Evolutionary conservation across 352 stramenopile species (phyloP).

Genomic region (Saprolegnia parasitica): DNA sequence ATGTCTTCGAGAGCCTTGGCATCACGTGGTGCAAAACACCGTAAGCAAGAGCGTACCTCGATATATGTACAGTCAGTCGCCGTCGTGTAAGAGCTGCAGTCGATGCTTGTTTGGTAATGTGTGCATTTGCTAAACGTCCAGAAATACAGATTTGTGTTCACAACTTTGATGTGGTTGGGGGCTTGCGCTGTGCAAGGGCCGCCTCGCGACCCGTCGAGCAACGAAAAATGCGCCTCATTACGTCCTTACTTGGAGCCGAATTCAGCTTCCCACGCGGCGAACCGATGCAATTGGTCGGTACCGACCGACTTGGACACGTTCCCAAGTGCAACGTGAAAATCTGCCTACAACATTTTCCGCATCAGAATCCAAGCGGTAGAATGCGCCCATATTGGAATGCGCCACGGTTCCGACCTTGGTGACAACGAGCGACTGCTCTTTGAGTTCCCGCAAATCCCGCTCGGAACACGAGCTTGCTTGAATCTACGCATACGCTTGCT

Average conservation of each 20-base stretch:
- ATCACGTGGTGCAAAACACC: constrained; percentile 18
- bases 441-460: constrained; percentile 40
- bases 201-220: too few species aligned
- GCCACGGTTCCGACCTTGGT: constrained; percentile 41
- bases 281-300: constrained; percentile 65
- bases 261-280: constrained; percentile 70
- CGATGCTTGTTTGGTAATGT: too few species aligned
- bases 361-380: not conserved
- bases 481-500: constrained; percentile 29
- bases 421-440: constrained; percentile 54
- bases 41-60: not conserved
- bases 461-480: constrained; percentile 30
- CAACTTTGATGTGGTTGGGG: too few species aligned
- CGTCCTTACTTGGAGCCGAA: constrained; percentile 72
- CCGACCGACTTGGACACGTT: constrained; percentile 84
- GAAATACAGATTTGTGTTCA: too few species aligned
- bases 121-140: too few species aligned
- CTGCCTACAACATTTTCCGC: constrained; percentile 16
- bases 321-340: constrained; percentile 61
- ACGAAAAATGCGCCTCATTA: not conserved
- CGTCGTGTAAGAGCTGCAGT: too few species aligned
- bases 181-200: too few species aligned
- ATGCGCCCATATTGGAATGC: too few species aligned
- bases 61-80: too few species aligned
- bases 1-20: constrained; percentile 2